A percentile compares a stretch with the other conserved stretches of the same genome.
Conservation (phyloP, 139 green algal species). For the Cymbomonas tetramitiformis region DNA sequence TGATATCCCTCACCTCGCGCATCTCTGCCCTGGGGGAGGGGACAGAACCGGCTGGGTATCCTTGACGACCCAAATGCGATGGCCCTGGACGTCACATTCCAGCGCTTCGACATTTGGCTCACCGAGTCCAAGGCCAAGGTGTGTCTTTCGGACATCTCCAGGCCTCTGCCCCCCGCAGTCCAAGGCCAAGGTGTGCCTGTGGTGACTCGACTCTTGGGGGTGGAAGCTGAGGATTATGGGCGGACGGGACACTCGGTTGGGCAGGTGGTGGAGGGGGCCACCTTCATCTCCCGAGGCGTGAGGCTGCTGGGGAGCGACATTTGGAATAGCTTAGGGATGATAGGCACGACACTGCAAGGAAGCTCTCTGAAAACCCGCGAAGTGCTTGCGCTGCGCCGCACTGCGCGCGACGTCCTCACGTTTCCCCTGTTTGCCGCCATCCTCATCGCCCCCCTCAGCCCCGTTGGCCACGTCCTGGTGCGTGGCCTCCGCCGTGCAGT, state of each 20-base stretch:
- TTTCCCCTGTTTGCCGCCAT: slow-evolving; percentile 96
- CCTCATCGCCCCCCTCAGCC: slow-evolving; percentile 85
- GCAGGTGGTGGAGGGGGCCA: neutral
- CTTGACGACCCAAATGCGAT: neutral
- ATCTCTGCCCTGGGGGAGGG: too few species aligned
- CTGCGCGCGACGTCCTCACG: slow-evolving; percentile 68
- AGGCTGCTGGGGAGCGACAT: neutral
- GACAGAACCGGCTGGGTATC: slow-evolving; percentile 1
- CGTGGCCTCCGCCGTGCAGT: too few species aligned
- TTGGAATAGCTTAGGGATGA: neutral
- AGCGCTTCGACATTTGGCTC: neutral
- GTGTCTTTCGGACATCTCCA: too few species aligned
- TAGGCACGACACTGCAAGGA: slow-evolving; percentile 24
- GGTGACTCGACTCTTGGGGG: too few species aligned
- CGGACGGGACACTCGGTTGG: too few species aligned
- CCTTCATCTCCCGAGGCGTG: slow-evolving; percentile 1
- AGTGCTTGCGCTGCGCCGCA: slow-evolving; percentile 76
- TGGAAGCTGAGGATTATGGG: too few species aligned
- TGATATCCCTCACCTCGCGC: too few species aligned
- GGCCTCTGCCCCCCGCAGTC: too few species aligned
- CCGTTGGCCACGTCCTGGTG: slow-evolving; percentile 89
- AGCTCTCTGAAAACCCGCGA: slow-evolving; percentile 75
- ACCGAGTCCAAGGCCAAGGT: too few species aligned
- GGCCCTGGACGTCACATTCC: neutral
- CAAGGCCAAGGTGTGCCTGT: too few species aligned